Base-by-base conservation (phyloP, 176 grass and related monocot genomes). In the Zoysia japonica region DNA sequence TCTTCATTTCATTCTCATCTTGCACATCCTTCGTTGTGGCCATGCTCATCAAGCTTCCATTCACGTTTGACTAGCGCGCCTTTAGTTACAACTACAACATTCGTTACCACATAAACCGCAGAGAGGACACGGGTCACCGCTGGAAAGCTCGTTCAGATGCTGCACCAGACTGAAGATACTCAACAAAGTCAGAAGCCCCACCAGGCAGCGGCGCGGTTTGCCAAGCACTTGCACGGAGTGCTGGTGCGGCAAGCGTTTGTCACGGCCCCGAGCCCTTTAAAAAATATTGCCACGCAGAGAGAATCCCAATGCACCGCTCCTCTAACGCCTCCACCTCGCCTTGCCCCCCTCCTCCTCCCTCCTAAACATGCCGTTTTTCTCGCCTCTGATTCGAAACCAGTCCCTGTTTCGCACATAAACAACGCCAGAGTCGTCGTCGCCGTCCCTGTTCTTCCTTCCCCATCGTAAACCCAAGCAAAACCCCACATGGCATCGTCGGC, bases 291-390 rank as follows among this genome's bases (percentile, higher is more conserved):
- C 38, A 83, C 47, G 43, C 65, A 47, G 43, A 64, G 65, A 79
- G 83, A 88, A 85, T 86, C 91, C 88, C 83, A 71, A 83, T 9
- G 85, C 85, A 47, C 57, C 68, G 52, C 48, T 50, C 19, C 43
- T 56, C 79, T 14, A 41, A 63, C 64, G 54, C 50, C 9, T 46
- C 57, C 51, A 15, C 47, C 56, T 36, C 70, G 44, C 17, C 68
- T 68, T 83, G 42, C 75, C 53, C 39, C 15, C 54, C 81, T 65
- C 28, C 28, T 28, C 65, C 52, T 36, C 7, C n/a, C 37, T 65
- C 72, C 54, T 68, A 53, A 70, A 43, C 49, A 42, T 17, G 1
- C n/a, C 39, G 49, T 51, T 68, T 75, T 71, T 66, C 9, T 65
- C 38, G 68, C 65, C 16, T 64, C 12, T 56, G 64, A 65, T 80